Base-by-base conservation (phyloP, 345 rosid genomes). In the Murraya koenigii region DNA sequence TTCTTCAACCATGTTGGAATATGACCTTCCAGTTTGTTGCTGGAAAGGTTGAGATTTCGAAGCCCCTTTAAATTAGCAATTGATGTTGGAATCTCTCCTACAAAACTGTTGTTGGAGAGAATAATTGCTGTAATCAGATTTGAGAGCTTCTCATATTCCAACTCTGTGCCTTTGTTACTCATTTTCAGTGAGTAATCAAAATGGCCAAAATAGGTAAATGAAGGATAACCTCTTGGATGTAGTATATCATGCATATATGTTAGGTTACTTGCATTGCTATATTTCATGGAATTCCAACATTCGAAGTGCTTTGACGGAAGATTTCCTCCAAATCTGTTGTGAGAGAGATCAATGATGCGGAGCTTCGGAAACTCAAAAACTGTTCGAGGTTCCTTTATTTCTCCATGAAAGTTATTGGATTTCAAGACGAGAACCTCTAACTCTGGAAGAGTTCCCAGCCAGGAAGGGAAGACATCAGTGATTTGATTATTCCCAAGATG, bases 241-340 rank as follows among this genome's bases (percentile, higher is more conserved):
- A n/a, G n/a, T n/a, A n/a, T n/a, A n/a, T n/a, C n/a, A n/a, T n/a
- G n/a, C n/a, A n/a, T n/a, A n/a, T n/a, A 30, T 30, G 32, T 30
- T 30, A 30, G 32, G 1, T 30, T 30, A 30, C 32, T 30, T 30
- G 32, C 32, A 30, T 30, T 30, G 32, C 1, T 30, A 30, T 30
- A 1, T 30, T 30, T 30, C 32, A 30, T 30, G 32, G 32, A 1
- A 30, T 30, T 30, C 32, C 32, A 30, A 30, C 2, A 30, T 6
- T 71, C 44, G 49, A 83, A 80, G 49, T 73, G 28, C 0, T 65
- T 35, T 4, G 72, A 36, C 1, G 81, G 84, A 13, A 80, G 30
- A 19, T 33, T 8, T 32, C 86, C 80, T 19, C 13, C 0, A 0
- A 84, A 77, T 1, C 17, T 32, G 35, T 84, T 80, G 13, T 2